Conservation (phyloP, 1,284 basidiomycete species). For the Marasmius tenuissimus region DNA sequence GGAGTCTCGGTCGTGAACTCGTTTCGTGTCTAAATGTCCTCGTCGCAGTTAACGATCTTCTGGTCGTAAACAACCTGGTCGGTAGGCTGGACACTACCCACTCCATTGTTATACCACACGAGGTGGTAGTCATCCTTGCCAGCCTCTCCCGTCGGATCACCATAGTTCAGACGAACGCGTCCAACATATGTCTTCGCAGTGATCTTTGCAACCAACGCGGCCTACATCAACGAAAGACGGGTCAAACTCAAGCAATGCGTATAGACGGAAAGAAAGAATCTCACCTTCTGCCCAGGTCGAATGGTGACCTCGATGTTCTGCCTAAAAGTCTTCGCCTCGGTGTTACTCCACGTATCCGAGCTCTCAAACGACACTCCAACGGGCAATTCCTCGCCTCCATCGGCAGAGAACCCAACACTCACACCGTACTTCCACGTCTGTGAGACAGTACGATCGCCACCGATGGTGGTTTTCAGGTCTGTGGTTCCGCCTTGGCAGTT, state of each 20-base stretch:
- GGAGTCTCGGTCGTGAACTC: not conserved
- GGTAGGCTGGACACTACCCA: not conserved
- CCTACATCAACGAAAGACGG: not conserved
- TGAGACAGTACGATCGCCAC: not conserved
- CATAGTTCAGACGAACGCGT: not conserved
- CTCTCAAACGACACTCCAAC: not conserved
- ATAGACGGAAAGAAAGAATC: not conserved
- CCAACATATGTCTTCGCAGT: not conserved
- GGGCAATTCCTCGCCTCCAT: not conserved
- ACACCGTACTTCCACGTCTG: slow-evolving; percentile 2
- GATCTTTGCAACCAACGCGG: not conserved
- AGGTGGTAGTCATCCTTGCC: not conserved
- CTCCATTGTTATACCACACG: not conserved
- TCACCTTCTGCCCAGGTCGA: not conserved
- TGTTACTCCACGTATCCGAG: not conserved
- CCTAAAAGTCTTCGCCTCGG: not conserved
- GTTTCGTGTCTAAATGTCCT: not conserved
- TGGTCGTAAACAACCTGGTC: not conserved
- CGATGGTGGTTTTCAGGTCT: not conserved
- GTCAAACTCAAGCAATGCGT: not conserved
- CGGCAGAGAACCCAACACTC: not conserved
- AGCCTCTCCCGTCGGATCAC: not conserved
- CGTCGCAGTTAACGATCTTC: not conserved
- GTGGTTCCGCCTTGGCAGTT: not conserved
- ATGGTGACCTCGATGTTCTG: not conserved